Evolutionary conservation across 805 yeast genomes (phyloP), one percentile per base, ranked within the genome.

Genomic region (Monosporozyma aerobia): DNA sequence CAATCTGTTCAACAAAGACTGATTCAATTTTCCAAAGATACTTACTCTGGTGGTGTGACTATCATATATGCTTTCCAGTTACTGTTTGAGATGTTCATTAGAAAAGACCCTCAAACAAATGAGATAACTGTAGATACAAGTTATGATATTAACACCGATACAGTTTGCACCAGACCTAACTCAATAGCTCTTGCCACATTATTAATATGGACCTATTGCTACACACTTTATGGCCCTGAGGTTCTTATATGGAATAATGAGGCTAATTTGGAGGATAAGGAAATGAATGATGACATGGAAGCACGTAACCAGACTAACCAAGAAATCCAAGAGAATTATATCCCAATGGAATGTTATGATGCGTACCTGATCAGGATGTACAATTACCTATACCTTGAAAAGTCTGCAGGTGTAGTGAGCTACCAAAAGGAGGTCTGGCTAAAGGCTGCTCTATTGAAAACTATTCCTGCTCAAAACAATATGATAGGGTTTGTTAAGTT

Each of bases 41-140:
- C 70, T 39, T 78, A 73, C 49, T 74, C 71, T 55, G 86, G 83
- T 8, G 73, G 76, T 54, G 67, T 79, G 10, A 72, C 82, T 27
- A 78, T 79, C 8, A 71, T 83, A 41, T 86, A 85, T 62, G 82
- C 86, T 22, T 80, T 80, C 55, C 69, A 81, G 57, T 73, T 82
- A 52, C 60, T 85, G 29, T 79, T 78, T 69, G 88, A 84, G 60
- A 78, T 80, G 78, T 77, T 80, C 55, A 62, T 83, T 46, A 43
- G 47, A n/a, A 76, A 74, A 57, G 81, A 77, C 56, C 64, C 72
- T 13, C 55, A 58, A 25, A 52, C 51, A 8, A 33, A 49, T 19
- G 41, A 43, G 14, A 44, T 54, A 14, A 49, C 44, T n/a, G 47
- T 56, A 0, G 47, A 45, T 30, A 25, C 39, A 5, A 76, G 73